Conservation (phyloP, 805 yeast species). For the Martiniozyma abietophila region DNA sequence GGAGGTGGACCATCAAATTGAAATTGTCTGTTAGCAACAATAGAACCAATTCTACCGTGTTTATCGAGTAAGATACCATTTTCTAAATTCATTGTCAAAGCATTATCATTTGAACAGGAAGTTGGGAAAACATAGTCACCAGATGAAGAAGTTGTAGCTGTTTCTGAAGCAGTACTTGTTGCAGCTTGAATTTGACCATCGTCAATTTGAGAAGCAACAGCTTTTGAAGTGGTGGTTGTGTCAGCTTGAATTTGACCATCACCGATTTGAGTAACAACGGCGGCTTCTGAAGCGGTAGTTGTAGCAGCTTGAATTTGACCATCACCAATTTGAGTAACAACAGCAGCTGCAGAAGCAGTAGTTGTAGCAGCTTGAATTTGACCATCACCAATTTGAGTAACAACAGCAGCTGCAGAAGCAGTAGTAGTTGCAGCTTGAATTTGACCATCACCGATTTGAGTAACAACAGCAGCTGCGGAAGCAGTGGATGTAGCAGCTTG, state of each 20-base stretch:
- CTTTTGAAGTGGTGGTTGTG: conserved; percentile 26
- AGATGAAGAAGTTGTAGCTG: conserved; percentile 20
- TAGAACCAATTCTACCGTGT: conserved; percentile 46
- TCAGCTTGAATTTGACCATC: conserved; percentile 24
- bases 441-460: conserved; percentile 32
- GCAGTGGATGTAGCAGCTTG: conserved; percentile 13
- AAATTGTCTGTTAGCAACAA: conserved; percentile 56
- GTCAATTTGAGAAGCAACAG: conserved; percentile 44
- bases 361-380: conserved; percentile 34
- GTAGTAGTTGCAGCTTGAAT: conserved; percentile 33
- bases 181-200: conserved; percentile 39
- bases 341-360: conserved; percentile 29
- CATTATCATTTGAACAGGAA: conserved; percentile 29
- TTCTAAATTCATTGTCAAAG: conserved; percentile 36
- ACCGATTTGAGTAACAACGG: conserved; percentile 19
- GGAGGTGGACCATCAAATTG: conserved; percentile 62
- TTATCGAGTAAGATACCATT: conserved; percentile 35
- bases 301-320: conserved; percentile 34
- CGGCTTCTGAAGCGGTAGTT: conserved; percentile 24
- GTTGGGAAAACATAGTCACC: conserved; percentile 19
- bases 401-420: conserved; percentile 1
- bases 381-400: conserved; percentile 10
- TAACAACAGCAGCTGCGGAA: conserved; percentile 5
- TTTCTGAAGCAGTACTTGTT: conserved; percentile 22
- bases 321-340: conserved; percentile 33